phyloP scores from a whole-genome alignment of 768 basidiomycete genomes.

The Suillus subaureus region DNA sequence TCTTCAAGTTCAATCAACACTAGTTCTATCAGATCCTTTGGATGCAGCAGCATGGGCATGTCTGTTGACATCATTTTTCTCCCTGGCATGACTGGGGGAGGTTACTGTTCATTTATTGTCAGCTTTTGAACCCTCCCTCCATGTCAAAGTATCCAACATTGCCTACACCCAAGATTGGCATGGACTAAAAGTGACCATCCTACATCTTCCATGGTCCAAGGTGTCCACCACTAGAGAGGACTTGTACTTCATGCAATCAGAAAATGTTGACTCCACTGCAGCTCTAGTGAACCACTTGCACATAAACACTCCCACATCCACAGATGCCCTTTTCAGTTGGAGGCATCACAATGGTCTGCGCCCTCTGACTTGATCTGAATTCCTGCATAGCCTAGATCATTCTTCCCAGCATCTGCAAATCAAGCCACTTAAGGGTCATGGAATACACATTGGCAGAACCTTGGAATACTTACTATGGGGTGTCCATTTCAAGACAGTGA shows the following conservation, averaged over 20 bases:
- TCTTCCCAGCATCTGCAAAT: rapidly evolving
- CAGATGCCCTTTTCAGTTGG: no score
- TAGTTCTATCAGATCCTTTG: rapidly evolving
- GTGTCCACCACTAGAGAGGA: neutral
- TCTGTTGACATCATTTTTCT: neutral
- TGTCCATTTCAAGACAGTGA: constrained; percentile 34
- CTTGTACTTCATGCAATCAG: neutral
- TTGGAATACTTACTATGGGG: constrained; percentile 31
- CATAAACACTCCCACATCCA: rapidly evolving
- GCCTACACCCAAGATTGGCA: neutral
- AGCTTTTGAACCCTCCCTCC: neutral
- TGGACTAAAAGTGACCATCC: neutral
- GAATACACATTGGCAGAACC: constrained; percentile 30
- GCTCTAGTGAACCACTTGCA: neutral
- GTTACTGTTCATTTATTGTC: neutral
- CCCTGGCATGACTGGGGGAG: neutral
- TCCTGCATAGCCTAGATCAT: rapidly evolving
- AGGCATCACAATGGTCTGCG: no score
- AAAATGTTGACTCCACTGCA: neutral
- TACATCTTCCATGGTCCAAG: rapidly evolving
- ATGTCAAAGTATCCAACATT: neutral
- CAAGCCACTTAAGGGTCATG: constrained; percentile 19
- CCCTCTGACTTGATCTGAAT: no score
- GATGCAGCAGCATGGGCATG: neutral
- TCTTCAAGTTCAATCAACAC: rapidly evolving